Base-by-base conservation (phyloP, 1,284 basidiomycete species). In the Naganishia albida region DNA sequence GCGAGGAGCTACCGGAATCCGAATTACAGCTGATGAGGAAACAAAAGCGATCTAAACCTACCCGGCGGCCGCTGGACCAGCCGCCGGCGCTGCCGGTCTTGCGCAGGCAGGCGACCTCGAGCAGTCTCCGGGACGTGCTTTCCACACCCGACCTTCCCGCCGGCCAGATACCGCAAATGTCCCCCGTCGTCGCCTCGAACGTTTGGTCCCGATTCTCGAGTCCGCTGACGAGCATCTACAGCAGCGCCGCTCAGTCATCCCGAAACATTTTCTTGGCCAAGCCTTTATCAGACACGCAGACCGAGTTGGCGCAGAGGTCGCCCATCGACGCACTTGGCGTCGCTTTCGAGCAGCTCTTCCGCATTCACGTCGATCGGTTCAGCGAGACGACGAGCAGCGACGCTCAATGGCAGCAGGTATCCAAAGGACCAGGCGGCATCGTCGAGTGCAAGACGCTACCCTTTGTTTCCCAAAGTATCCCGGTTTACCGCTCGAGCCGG, bases 51-150 rank as follows among this genome's bases (percentile, higher is more conserved):
- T 83, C 91, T 51, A 92, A 92, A 75, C 91, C 93, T 12, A 82
- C 83, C 10, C 85, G 94, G 18, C 87, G 95, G 48, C 93, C 96
- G 1, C 83, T 99, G 18, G 95, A 98, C 75, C 91, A 93, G 70
- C 92, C 91, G 0, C 89, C 91, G 0, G 90, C 90, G 0, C 78
- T 91, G 64, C 83, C 87, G 55, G 86, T 85, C 44, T 85, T 91
- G 63, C 84, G 89, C 54, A 42, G 70, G 56, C 12, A 67, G 34
- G 57, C 57, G 20, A 60, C 57, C 4, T 25, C 46, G 26, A 20
- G 25, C 13, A 60, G 57, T 25, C 25, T 50, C n/a, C 34, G 38
- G 8, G 46, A 60, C 26, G 16, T 8, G 10, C 28, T 28, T 40
- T 34, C 23, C 18, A 12, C 46, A 7, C 18, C 30, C 1, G 57